A percentile compares a stretch with the other conserved stretches of the same genome.
These are phyloP conservation scores for Arthroderma sp. DNA, from an alignment of 2,329 filamentous ascomycete species.

Conservation along the genomic window DNA sequence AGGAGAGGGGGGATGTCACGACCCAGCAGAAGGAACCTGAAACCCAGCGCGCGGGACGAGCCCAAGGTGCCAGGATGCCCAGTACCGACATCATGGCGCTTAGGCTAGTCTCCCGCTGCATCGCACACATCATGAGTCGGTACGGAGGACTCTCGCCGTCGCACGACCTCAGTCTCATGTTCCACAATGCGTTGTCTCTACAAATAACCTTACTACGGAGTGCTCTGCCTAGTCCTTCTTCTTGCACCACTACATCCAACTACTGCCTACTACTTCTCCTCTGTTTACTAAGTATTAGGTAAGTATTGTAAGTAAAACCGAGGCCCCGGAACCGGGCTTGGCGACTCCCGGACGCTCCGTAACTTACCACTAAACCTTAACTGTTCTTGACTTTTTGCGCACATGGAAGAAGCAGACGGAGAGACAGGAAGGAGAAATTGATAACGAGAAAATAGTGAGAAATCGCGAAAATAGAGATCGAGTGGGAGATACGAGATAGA, in stretches of 20 bases:
- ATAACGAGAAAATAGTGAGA: too few relatives aligned
- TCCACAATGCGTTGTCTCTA: slow-evolving; percentile 3
- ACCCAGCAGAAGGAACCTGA: slow-evolving; percentile 7
- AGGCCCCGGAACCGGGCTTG: not conserved
- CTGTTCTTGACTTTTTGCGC: not conserved
- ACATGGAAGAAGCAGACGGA: too few relatives aligned
- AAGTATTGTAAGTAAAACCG: not conserved
- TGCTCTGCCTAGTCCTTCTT: too few relatives aligned
- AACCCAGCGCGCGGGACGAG: not conserved
- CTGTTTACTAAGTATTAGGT: too few relatives aligned
- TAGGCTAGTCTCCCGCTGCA: not conserved
- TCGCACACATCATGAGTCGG: not conserved
- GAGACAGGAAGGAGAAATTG: too few relatives aligned
- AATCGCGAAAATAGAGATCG: too few relatives aligned
- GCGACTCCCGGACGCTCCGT: not conserved
- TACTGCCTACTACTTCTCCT: too few relatives aligned
- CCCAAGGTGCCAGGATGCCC: not conserved
- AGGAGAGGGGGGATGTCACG: not conserved
- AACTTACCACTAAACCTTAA: slow-evolving; percentile 6
- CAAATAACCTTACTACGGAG: too few relatives aligned
- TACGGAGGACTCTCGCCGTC: not conserved
- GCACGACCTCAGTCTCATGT: not conserved
- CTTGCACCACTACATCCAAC: too few relatives aligned
- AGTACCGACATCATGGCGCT: not conserved
- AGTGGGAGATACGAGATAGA: too few relatives aligned